Base-by-base conservation (phyloP, 345 rosid genomes). In the Arabis hirsuta region DNA sequence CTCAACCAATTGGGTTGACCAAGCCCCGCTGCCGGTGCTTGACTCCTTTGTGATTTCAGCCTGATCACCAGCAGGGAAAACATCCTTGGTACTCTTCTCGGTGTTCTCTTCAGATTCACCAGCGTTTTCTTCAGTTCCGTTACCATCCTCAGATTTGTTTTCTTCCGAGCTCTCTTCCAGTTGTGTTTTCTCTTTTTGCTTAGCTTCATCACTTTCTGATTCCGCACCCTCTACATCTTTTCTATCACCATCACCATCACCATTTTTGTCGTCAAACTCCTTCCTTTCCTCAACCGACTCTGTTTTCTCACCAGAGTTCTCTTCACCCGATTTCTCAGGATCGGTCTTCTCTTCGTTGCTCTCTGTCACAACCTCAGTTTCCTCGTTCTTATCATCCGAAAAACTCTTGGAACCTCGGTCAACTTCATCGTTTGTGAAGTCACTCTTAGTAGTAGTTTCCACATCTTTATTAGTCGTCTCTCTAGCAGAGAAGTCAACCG, bases 1-100 rank as follows among this genome's bases (percentile, higher is more conserved):
- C 73, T 91, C 97, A 32, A 62, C 77, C 54, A 83, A 90, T 76
- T 94, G 96, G 69, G 96, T 91, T 29, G 91, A 83, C 89, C 90
- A 88, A n/a, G 89, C 73, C 60, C 93, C 81, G 70, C 72, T 83
- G 79, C 84, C 84, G 62, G 82, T 72, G 69, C 84, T 79, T 9
- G 95, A 76, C 82, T 88, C 96, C 63, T 78, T 84, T 51, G 80
- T 77, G 68, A 89, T 87, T 65, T 91, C 98, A 55, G 92, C 78
- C 55, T 78, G 87, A 24, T 73, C 87, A 60, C 80, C 89, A 16
- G 75, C 70, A 62, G 82, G 83, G 71, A 84, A 79, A 56, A 63
- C 64, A 54, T 78, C 85, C 64, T 76, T 81, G 45, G 41, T 1
- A 36, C 44, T 74, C 85, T 82, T 77, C 53, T 67, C 73, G 10